Evolutionary conservation across 2,329 filamentous ascomycete species (phyloP), one percentile per base, ranked within the genome.

Genomic region (Aphanocladium album): DNA sequence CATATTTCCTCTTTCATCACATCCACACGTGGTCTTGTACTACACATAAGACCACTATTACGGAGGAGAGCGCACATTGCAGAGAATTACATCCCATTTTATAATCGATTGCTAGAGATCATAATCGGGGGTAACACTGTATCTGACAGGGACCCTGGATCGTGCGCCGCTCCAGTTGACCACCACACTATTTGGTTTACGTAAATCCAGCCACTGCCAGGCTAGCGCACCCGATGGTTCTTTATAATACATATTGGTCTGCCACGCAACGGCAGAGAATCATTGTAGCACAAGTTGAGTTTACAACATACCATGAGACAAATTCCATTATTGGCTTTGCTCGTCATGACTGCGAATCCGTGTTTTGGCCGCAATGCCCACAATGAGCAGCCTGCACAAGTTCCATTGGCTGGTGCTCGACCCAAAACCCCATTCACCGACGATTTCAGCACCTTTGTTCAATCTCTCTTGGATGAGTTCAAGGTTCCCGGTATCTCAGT

Each of bases 401-500:
- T 39, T 3, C 21, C 45, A 5, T 7, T 27, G 21, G 4, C 45
- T 19, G 21, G 45, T 1, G 3, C 21, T 19, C 45, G 8, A 5
- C 21, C 41, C 12, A 47, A 17, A n/a, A n/a, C 41, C 2, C 27
- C 53, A 16, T 56, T 56, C 30, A 37, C 14, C 19, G 19, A 9
- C 7, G 53, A 37, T 7, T 47, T 64, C 12, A 46, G 35, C 9
- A 21, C 33, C 3, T 61, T 61, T 27, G 60, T 63, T 27, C 49
- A 62, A 3, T 39, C 60, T 9, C 12, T 50, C 2, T 57, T 73
- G 19, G 54, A 67, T 3, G 46, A 73, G 46, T 82, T 74, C 73
- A 74, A 79, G 55, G 76, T 82, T 6, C 80, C 81, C 1, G 81
- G 80, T 0, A 54, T 83, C 3, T 73, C 80, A 2, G 72, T 84